Percentiles rank a stretch among this genome's conserved stretches.
phyloP scores from a whole-genome alignment of 2,329 filamentous ascomycete genomes.

The Pestalotiopsis sp. region DNA sequence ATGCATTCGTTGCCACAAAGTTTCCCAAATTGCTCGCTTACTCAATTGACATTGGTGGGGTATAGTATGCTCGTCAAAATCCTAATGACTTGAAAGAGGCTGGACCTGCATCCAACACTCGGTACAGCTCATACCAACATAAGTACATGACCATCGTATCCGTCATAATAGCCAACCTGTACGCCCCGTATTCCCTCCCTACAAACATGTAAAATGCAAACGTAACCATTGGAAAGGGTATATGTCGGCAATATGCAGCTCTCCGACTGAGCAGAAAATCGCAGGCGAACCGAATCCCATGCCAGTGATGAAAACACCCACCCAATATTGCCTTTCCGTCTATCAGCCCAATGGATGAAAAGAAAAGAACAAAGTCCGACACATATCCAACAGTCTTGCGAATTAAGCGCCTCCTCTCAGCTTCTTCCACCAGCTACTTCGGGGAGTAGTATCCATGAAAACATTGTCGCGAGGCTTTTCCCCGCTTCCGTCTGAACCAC shows the following conservation, averaged over 20 bases:
- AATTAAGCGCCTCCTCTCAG: conserved; percentile 39
- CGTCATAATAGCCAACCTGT: not conserved
- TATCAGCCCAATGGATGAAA: conserved; percentile 9
- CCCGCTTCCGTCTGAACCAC: conserved; percentile 33
- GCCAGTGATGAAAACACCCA: not conserved
- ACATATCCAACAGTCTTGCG: conserved; percentile 7
- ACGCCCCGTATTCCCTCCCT: not conserved
- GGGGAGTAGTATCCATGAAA: conserved; percentile 49
- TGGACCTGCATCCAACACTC: not conserved
- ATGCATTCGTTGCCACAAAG: not conserved
- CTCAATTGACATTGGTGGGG: not conserved
- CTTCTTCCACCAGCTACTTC: conserved; percentile 65
- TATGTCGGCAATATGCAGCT: not conserved
- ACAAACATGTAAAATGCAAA: conserved; percentile 3
- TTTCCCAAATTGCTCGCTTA: not conserved
- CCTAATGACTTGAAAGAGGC: not conserved
- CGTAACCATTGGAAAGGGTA: not conserved
- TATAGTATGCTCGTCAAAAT: conserved; percentile 8
- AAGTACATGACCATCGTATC: not conserved
- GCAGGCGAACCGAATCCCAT: not conserved
- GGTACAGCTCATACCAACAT: not conserved
- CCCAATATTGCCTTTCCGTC: not conserved
- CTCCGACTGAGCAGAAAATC: not conserved
- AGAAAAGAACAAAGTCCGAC: conserved; percentile 6
- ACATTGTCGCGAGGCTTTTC: conserved; percentile 42